A percentile compares a stretch with the other conserved stretches of the same genome.
Evolutionary conservation across 2,329 filamentous ascomycete genomes (phyloP).

Genomic region (Neofusicoccum sp.): DNA sequence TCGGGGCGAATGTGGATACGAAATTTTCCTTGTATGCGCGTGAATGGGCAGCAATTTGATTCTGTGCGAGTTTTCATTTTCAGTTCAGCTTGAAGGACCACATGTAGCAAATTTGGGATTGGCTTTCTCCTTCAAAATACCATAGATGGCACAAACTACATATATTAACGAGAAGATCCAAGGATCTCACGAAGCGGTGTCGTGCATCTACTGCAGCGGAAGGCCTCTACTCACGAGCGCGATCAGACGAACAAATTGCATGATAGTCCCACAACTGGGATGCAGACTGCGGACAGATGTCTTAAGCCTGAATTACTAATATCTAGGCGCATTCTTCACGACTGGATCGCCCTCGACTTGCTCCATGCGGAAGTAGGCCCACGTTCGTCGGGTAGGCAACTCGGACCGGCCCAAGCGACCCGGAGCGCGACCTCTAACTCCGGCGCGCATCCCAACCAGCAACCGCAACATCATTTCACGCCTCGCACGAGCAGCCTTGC

Average conservation of each 20-base stretch:
- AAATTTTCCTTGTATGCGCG: neutral
- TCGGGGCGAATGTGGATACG: neutral
- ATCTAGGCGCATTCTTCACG: neutral
- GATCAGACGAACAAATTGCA: too few relatives aligned
- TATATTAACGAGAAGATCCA: slow-evolving; percentile 2
- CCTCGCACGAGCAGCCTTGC: too few relatives aligned
- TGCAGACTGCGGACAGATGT: too few relatives aligned
- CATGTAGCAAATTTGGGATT: neutral
- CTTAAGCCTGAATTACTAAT: neutral
- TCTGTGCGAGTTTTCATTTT: neutral
- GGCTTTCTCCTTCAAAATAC: neutral
- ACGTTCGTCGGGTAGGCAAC: slow-evolving; percentile 5
- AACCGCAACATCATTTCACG: neutral
- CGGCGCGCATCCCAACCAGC: neutral
- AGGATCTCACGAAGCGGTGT: neutral
- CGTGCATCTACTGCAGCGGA: too few relatives aligned
- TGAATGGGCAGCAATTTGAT: neutral
- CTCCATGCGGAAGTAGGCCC: neutral
- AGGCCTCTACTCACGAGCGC: too few relatives aligned
- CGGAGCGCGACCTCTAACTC: slow-evolving; percentile 1
- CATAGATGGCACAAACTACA: slow-evolving; percentile 12
- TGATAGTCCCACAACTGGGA: too few relatives aligned
- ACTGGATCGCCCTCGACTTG: neutral
- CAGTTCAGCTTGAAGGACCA: neutral
- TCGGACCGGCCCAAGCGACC: slow-evolving; percentile 9